Evolutionary conservation across 192 early-diverging fungal species (phyloP), one percentile per base, ranked within the genome.

Genomic region (Podila verticillata): DNA sequence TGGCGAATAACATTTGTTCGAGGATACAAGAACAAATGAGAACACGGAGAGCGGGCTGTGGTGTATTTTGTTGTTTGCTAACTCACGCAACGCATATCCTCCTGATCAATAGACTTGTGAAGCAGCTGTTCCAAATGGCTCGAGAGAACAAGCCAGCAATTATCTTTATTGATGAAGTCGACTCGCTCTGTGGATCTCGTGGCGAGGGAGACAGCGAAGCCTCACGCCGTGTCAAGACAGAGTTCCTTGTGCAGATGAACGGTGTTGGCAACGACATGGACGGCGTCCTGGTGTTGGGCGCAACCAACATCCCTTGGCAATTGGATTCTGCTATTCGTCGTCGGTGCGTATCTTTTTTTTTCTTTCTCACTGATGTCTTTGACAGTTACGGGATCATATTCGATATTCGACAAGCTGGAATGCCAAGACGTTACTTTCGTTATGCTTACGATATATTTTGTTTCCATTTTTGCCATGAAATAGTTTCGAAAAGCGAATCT

Each of bases 121-220:
- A 97, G 84, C 91, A 97, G 65, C 84, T 99, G 58, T 99, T 99
- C 87, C 86, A 87, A 35, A 94, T 98, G 89, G 97, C 96, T 47
- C 86, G 97, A 47, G 94, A 98, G 68, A 91, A 88, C 81, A 94
- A 92, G 70, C 98, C 97, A 26, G 92, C 98, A 10, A 98, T 98
- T 82, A 97, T 99, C 49, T 99, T 99, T 73, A 97, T 99, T 78
- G 98, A 99, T 87, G 97, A 98, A 79, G 94, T 99, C 6, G 98
- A 99, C 85, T 98, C 97, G 10, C 87, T 99, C 48, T 96, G 96
- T 82, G 96, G 96, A 29, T 85, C 92, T 30, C 91, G 96, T 48
- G 97, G 97, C n/a, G 97, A 98, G 59, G 97, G 97, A n/a, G 96
- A 98, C 83, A 92, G 89, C 15, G 98, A 99, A 78, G 97, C 97